Base-by-base conservation (phyloP, 2,329 filamentous ascomycete genomes). In the Phialophora macrospora region DNA sequence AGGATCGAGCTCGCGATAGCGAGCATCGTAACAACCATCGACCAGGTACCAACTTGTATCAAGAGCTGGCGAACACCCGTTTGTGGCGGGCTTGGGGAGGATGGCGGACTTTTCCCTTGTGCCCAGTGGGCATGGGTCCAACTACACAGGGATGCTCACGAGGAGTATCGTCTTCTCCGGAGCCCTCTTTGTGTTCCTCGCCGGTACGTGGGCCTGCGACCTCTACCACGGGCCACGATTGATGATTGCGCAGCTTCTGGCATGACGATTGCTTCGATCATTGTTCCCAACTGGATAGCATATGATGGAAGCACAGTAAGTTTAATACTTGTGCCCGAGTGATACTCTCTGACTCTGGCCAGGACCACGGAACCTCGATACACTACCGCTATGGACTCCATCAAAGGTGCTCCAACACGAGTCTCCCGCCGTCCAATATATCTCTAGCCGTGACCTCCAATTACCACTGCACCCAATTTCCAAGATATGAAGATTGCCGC, bases 351-450 rank as follows among this genome's bases (percentile, higher is more conserved):
- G 55, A 58, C 64, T 34, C 26, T 55, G 28, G 62, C 20, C 61
- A 78, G 75, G 73, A 73, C 65, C 71, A 73, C 70, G 75, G 75
- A 59, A 68, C 68, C 30, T 85, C 87, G 71, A 85, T 84, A 62
- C 80, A 84, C 68, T 87, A 93, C 71, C 85, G 84, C 55, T 88
- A 90, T 75, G 94, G 94, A 65, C 86, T 99, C 54, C 91, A 97
- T 79, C 85, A 85, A 72, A 88, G 87, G 75, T 99, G 94, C 80
- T 71, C 68, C 38, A 72, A 68, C 60, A 72, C 70, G 11, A 68
- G 68, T 30, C 46, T 66, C 6, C 60, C 64, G 44, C 59, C 68
- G 46, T 41, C 66, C 14, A 56, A 62, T 32, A 28, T 60, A 22
- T 90, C 89, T 61, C 90, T 86, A 64, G 81, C 91, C 64, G 85